phyloP scores from a whole-genome alignment of 179 eudicot species.

The Corrigiola litoralis region DNA sequence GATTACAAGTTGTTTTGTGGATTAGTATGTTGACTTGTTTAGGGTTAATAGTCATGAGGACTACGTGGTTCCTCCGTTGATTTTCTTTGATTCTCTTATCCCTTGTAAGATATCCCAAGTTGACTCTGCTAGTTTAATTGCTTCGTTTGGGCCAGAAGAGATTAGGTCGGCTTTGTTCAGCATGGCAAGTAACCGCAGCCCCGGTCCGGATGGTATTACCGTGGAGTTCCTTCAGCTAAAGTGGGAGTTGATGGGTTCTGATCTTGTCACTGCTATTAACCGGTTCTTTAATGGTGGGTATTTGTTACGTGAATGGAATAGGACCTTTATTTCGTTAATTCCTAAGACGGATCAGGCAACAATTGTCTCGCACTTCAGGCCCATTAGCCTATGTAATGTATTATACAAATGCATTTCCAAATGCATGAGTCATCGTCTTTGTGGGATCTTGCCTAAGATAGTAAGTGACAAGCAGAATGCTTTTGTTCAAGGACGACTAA shows the following conservation, averaged over 20 bases:
- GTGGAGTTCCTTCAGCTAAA: neutral
- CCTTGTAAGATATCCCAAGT: too few relatives aligned
- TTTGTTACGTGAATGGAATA: neutral
- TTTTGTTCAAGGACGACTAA: too few relatives aligned
- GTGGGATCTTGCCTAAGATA: too few relatives aligned
- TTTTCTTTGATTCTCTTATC: too few relatives aligned
- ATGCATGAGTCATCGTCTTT: too few relatives aligned
- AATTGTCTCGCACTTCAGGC: neutral
- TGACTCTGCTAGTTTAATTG: too few relatives aligned
- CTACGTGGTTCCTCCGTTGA: too few relatives aligned
- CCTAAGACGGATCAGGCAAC: neutral
- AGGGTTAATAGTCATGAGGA: too few relatives aligned
- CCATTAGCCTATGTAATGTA: neutral
- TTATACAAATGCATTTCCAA: neutral
- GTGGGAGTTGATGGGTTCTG: neutral
- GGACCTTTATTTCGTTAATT: neutral
- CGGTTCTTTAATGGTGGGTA: neutral
- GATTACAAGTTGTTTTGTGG: too few relatives aligned
- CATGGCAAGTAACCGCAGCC: neutral
- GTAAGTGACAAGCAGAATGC: too few relatives aligned
- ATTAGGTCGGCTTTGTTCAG: neutral
- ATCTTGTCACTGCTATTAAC: neutral
- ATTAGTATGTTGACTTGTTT: too few relatives aligned
- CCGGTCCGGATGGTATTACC: neutral
- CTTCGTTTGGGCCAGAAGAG: too few relatives aligned